These are phyloP conservation scores for Saccharomycopsis microspora DNA, from an alignment of 805 yeast species.

Conservation along the genomic window DNA sequence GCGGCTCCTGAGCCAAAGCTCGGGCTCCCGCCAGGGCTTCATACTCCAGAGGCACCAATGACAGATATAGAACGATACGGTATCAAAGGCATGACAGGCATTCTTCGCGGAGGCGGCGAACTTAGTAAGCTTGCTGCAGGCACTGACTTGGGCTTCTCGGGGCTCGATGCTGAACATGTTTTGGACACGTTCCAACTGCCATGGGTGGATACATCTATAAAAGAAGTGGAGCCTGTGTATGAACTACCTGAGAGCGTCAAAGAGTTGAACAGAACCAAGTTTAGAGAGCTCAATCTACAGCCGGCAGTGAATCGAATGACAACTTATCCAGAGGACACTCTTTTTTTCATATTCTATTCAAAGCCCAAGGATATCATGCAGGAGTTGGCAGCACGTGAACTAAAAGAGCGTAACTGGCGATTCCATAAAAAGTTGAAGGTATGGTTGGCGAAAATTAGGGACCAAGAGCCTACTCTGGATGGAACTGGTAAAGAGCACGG, in stretches of 20 bases:
- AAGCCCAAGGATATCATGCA: slow-evolving; percentile 89
- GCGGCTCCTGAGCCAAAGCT: not conserved
- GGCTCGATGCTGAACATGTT: slow-evolving; percentile 40
- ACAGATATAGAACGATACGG: slow-evolving; percentile 55
- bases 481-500: slow-evolving; percentile 80
- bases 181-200: slow-evolving; percentile 71
- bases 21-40: not conserved
- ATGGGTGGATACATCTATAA: slow-evolving; percentile 86
- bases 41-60: slow-evolving; percentile 10
- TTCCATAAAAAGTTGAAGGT: slow-evolving; percentile 92
- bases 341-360: slow-evolving; percentile 87
- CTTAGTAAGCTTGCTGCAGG: slow-evolving; percentile 51
- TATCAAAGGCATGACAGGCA: slow-evolving; percentile 46
- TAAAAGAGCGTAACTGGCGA: slow-evolving; percentile 91
- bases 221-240: slow-evolving; percentile 82
- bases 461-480: slow-evolving; percentile 74
- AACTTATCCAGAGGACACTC: slow-evolving; percentile 75
- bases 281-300: slow-evolving; percentile 26
- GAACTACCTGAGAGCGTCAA: slow-evolving; percentile 48
- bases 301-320: slow-evolving; percentile 33
- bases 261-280: slow-evolving; percentile 10
- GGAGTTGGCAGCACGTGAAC: slow-evolving; percentile 86
- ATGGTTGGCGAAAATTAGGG: slow-evolving; percentile 92
- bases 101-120: slow-evolving; percentile 24
- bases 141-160: slow-evolving; percentile 56